Base-by-base conservation (phyloP, 148 eudicot genomes). In the Cornus kousa region DNA sequence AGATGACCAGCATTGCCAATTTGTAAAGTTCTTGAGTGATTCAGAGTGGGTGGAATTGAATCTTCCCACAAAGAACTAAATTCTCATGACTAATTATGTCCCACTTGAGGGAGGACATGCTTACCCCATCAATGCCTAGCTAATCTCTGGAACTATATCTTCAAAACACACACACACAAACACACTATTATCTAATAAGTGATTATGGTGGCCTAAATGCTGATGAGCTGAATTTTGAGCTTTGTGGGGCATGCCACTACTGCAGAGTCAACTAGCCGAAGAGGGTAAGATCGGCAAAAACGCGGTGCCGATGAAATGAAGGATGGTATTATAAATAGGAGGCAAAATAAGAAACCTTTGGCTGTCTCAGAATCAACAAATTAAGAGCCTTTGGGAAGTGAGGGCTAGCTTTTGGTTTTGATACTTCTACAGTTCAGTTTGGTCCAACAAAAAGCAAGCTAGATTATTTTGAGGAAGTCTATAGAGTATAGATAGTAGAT, bases 171-270 rank as follows among this genome's bases (percentile, higher is more conserved):
- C 6, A 43, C 10, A 43, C 10, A 43, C 10, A 43, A 4, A 43
- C 48, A 43, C 48, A 43, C 7, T 43, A 43, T 43, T 43, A 43
- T 43, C 48, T 39, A 43, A 43, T 43, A 53, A 53, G 59, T 53
- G 59, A 16, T 13, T 53, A 24, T 62, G 66, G 66, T n/a, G 66
- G 66, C 23, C 7, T 17, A 62, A 35, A 62, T 17, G 66, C 7
- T 62, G 19, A 11, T 55, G 66, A 62, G 66, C 66, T 62, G 66
- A 62, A 62, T 62, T 62, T 62, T 19, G 66, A 62, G 66, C 7
- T 62, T 62, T 62, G 72, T 76, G 83, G 83, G 79, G 50, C 83
- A 64, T 8, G 66, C 82, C 84, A 82, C 80, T 78, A 78, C 77
- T 16, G 31, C 72, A 73, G 73, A 82, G 84, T 82, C 84, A 78